Percentiles rank a stretch among this genome's conserved stretches.
These are phyloP conservation scores for Talaromyces amestolkiae DNA, from an alignment of 2,329 filamentous ascomycete species.

Conservation along the genomic window DNA sequence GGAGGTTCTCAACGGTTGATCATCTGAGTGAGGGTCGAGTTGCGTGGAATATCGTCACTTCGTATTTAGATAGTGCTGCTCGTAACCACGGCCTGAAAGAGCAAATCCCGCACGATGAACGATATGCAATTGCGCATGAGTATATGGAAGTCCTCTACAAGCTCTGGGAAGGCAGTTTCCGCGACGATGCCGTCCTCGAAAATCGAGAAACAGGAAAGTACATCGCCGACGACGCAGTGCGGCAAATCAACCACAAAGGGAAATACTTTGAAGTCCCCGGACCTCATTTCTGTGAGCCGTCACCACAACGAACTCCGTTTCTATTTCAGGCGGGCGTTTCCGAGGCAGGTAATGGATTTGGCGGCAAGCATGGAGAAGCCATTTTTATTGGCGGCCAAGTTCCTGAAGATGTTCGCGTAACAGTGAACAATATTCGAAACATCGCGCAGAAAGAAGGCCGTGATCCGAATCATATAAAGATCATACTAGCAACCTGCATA, in stretches of 20 bases:
- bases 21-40: slow-evolving; percentile 53
- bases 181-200: slow-evolving; percentile 39
- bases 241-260: slow-evolving; percentile 39
- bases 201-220: slow-evolving; percentile 27
- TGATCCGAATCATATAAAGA: slow-evolving; percentile 42
- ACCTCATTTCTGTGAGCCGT: slow-evolving; percentile 45
- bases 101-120: slow-evolving; percentile 50
- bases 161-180: slow-evolving; percentile 55
- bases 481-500: slow-evolving; percentile 46
- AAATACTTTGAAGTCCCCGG: slow-evolving; percentile 20
- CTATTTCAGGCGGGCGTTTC: slow-evolving; percentile 49
- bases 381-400: slow-evolving; percentile 50
- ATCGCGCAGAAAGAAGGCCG: slow-evolving; percentile 41
- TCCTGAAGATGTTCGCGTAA: slow-evolving; percentile 40
- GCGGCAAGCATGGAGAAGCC: slow-evolving; percentile 45
- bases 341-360: slow-evolving; percentile 47
- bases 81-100: slow-evolving; percentile 47
- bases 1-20: slow-evolving; percentile 55
- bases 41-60: slow-evolving; percentile 55
- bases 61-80: slow-evolving; percentile 50
- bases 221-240: slow-evolving; percentile 34
- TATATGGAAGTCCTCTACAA: slow-evolving; percentile 48
- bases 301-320: slow-evolving; percentile 49
- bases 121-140: slow-evolving; percentile 50
- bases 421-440: slow-evolving; percentile 43